phyloP scores from a whole-genome alignment of 495 filamentous ascomycete genomes.

The Cercophora scortea region DNA sequence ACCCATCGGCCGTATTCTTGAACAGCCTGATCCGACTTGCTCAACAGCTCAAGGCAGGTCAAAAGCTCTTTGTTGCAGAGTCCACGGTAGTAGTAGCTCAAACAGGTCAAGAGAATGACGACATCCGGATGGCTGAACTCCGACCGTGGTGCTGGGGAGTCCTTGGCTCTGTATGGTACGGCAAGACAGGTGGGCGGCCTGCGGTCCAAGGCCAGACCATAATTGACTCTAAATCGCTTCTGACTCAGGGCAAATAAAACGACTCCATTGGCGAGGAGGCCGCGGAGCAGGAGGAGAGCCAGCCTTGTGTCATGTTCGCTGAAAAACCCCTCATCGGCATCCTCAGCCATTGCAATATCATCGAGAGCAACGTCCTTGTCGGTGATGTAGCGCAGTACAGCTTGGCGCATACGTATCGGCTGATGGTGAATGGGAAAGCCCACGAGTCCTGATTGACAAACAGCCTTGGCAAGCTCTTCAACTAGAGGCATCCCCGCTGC shows the following conservation, averaged over 20 bases:
- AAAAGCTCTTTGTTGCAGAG: slow-evolving; percentile 47
- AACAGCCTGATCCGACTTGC: slow-evolving; percentile 47
- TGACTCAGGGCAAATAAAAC: slow-evolving; percentile 45
- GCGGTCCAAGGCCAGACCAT: slow-evolving; percentile 46
- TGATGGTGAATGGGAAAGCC: slow-evolving; percentile 38
- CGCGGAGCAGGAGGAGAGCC: slow-evolving; percentile 48
- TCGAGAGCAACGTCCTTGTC: slow-evolving; percentile 14
- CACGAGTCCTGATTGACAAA: slow-evolving; percentile 31
- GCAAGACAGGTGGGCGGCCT: slow-evolving; percentile 44
- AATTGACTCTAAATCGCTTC: slow-evolving; percentile 63
- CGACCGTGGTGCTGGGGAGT: slow-evolving; percentile 50
- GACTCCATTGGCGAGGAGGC: slow-evolving; percentile 51
- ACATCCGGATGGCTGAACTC: slow-evolving; percentile 74
- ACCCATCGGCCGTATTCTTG: slow-evolving; percentile 49
- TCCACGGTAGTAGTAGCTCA: slow-evolving; percentile 64
- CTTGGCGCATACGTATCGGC: slow-evolving; percentile 19
- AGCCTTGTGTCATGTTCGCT: slow-evolving; percentile 21
- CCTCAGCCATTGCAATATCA: slow-evolving; percentile 24
- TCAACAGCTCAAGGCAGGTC: slow-evolving; percentile 39
- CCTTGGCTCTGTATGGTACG: slow-evolving; percentile 68
- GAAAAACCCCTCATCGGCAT: slow-evolving; percentile 27
- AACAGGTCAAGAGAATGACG: slow-evolving; percentile 55
- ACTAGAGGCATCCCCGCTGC: slow-evolving; percentile 27
- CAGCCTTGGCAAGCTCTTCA: slow-evolving; percentile 16
- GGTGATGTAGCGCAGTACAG: slow-evolving; percentile 15